Evolutionary conservation across 345 rosid species (phyloP).

Genomic region (Linum trigynum): DNA sequence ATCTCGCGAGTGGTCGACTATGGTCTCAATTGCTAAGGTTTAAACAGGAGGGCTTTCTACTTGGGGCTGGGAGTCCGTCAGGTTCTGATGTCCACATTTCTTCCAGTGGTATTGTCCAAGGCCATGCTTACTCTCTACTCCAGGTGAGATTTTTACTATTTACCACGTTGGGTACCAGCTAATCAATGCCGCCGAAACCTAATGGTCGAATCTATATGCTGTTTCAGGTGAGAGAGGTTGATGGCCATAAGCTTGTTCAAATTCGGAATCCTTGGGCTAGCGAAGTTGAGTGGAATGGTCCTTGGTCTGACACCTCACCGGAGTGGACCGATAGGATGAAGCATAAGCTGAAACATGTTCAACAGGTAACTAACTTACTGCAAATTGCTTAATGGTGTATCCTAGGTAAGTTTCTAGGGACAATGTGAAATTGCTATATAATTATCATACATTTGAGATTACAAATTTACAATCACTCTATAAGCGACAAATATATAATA

Average conservation of each 20-base stretch:
- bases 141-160: constrained; percentile 48
- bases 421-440: no score
- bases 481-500: no score
- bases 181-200: neutral
- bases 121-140: constrained; percentile 94
- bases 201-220: neutral
- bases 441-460: no score
- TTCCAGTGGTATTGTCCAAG: constrained; percentile 98
- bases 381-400: no score
- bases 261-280: constrained; percentile 99
- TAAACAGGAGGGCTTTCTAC: constrained; percentile 96
- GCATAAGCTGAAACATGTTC: constrained; percentile 87
- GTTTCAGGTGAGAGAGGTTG: constrained; percentile 91
- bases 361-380: constrained; percentile 45
- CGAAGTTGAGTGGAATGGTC: constrained; percentile 99
- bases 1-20: constrained; percentile 97
- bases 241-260: constrained; percentile 97
- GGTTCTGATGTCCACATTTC: constrained; percentile 98
- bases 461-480: no score
- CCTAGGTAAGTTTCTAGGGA: no score
- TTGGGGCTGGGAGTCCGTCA: constrained; percentile 99
- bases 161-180: neutral
- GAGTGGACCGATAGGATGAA: constrained; percentile 98
- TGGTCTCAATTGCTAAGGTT: constrained; percentile 98
- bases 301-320: constrained; percentile 93